Evolutionary conservation across 768 basidiomycete genomes (phyloP), one percentile per base, ranked within the genome.

Genomic region (Auriculariales sp.): DNA sequence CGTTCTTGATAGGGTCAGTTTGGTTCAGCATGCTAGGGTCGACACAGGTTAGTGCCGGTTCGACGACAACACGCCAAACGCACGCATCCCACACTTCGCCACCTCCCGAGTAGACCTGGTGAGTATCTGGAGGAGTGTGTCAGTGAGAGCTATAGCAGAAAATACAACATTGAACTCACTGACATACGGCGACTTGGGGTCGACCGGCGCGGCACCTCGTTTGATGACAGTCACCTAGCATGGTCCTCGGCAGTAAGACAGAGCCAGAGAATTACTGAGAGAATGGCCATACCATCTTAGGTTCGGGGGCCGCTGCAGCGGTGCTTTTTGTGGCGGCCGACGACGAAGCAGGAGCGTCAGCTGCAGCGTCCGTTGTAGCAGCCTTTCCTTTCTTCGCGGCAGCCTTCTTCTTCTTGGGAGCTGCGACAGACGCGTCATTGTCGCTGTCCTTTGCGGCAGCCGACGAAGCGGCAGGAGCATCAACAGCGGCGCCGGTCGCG

Each of bases 71-170:
- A n/a, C n/a, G 29, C 17, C 14, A 47, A n/a, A 42, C 78, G 68
- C 73, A 76, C 78, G 75, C 76, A 57, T 79, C 77, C 75, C 75
- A 79, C 10, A 68, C 63, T 12, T 58, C 61, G 46, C 71, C 69
- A 3, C 52, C 59, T 33, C 68, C 66, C 28, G 57, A 53, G 49
- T 69, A 74, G 4, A 78, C 77, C 57, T 76, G 68, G 56, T 78
- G 75, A 1, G 74, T 71, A 42, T 61, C 75, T 77, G 56, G 25
- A 42, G 19, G 15, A 3, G 9, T 28, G 15, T 39, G 24, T 29
- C 17, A 4, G 25, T 11, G 31, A 22, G 22, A 12, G 17, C 22
- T 44, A 3, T 44, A 19, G 12, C 19, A 25, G 1, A 9, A 6
- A 10, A 6, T 15, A 19, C 12, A 25, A 46, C 3, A 11, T 32